Percentiles rank a stretch among this genome's conserved stretches.
Evolutionary conservation across 495 filamentous ascomycete species (phyloP).

Genomic region (Cryomyces antarcticus): DNA sequence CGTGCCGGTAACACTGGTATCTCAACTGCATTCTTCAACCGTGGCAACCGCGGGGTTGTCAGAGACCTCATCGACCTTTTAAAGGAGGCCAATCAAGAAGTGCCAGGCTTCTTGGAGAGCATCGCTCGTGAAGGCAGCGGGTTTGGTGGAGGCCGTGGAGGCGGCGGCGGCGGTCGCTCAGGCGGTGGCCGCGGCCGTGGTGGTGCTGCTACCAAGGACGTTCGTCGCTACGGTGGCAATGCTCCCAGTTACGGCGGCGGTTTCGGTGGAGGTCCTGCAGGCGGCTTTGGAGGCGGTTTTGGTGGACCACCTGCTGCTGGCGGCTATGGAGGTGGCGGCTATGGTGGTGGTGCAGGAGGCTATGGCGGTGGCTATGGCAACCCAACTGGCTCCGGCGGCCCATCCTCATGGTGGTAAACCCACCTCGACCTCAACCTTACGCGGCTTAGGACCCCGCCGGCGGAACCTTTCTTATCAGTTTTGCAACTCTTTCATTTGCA

Average conservation of each 20-base stretch:
- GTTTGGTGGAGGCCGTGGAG: slow-evolving; percentile 45
- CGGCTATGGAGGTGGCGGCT: slow-evolving; percentile 29
- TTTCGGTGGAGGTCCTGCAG: slow-evolving; percentile 30
- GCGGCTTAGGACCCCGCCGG: neutral
- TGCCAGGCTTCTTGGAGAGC: slow-evolving; percentile 82
- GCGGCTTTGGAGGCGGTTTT: slow-evolving; percentile 25
- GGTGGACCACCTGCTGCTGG: slow-evolving; percentile 16
- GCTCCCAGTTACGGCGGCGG: slow-evolving; percentile 18
- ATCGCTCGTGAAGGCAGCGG: slow-evolving; percentile 85
- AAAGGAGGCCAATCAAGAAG: slow-evolving; percentile 95
- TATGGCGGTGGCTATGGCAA: slow-evolving; percentile 54
- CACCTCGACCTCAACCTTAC: neutral
- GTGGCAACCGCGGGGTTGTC: slow-evolving; percentile 92
- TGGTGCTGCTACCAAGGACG: slow-evolving; percentile 58
- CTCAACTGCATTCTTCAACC: slow-evolving; percentile 98
- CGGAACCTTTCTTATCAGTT: neutral
- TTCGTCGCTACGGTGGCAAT: slow-evolving; percentile 57
- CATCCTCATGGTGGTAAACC: slow-evolving; percentile 89
- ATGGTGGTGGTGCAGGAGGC: slow-evolving; percentile 25
- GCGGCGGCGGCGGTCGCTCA: slow-evolving; percentile 32
- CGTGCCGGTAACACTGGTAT: slow-evolving; percentile 98
- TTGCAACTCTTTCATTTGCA: neutral
- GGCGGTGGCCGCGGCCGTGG: slow-evolving; percentile 48
- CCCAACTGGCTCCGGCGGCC: slow-evolving; percentile 60
- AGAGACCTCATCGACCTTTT: slow-evolving; percentile 86